These are phyloP conservation scores for Chlorophyllum brunneum DNA, from an alignment of 768 basidiomycete species.

Conservation along the genomic window DNA sequence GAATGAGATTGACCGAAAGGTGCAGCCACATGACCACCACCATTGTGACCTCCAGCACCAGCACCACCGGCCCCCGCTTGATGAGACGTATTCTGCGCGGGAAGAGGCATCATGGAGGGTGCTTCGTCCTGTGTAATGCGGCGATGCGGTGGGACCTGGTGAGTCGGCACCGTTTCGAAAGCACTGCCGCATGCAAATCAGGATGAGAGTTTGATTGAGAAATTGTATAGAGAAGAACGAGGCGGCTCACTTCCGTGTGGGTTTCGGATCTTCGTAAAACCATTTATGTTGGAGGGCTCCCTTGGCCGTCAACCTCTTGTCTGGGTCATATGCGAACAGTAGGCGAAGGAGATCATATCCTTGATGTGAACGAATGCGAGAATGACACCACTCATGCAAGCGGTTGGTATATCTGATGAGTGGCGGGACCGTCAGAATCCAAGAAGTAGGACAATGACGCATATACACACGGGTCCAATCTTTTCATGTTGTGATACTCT, in stretches of 20 bases:
- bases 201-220: constrained; percentile 1
- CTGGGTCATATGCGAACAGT: constrained; percentile 90
- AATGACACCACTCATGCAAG: constrained; percentile 72
- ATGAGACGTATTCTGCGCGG: constrained; percentile 40
- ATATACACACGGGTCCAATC: constrained; percentile 62
- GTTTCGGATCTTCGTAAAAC: constrained; percentile 89
- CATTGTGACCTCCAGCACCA: constrained; percentile 21
- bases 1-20: constrained; percentile 51
- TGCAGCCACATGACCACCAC: constrained; percentile 33
- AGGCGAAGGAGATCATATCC: constrained; percentile 83
- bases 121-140: constrained; percentile 93
- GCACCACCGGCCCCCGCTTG: constrained; percentile 27
- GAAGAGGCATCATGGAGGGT: constrained; percentile 76
- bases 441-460: neutral
- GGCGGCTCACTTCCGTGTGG: constrained; percentile 73
- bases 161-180: constrained; percentile 59
- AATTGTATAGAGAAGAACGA: neutral
- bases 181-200: constrained; percentile 43
- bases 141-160: constrained; percentile 78
- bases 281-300: constrained; percentile 83
- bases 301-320: constrained; percentile 76
- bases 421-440: neutral
- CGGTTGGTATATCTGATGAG: constrained; percentile 43
- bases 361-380: constrained; percentile 51
- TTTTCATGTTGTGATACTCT: constrained; percentile 80